A percentile compares a stretch with the other conserved stretches of the same genome.
These are phyloP conservation scores for Globisporangium recalcitrans DNA, from an alignment of 352 stramenopile species.

Conservation along the genomic window DNA sequence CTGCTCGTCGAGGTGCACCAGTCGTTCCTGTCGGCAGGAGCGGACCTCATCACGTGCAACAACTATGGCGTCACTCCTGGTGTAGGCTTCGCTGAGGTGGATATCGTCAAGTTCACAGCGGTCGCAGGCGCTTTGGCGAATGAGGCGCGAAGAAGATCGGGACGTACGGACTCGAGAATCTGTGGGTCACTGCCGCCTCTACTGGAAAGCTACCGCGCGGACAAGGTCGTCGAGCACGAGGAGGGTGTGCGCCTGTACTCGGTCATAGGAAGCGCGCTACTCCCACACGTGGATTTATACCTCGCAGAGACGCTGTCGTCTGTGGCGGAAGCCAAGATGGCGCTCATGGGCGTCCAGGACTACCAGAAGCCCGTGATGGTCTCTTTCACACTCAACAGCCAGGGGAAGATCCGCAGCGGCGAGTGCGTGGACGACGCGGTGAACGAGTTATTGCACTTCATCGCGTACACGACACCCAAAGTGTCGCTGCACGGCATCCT, in stretches of 20 bases:
- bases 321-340: constrained; percentile 80
- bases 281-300: constrained; percentile 69
- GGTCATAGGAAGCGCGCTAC: constrained; percentile 56
- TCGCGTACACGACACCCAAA: constrained; percentile 9
- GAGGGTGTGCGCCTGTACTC: constrained; percentile 73
- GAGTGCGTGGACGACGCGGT: constrained; percentile 48
- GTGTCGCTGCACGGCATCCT: constrained; percentile 57
- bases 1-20: constrained; percentile 73
- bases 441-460: constrained; percentile 32
- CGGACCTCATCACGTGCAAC: constrained; percentile 87
- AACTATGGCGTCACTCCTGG: constrained; percentile 88
- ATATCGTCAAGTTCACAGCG: constrained; percentile 51
- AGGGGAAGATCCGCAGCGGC: constrained; percentile 70
- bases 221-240: constrained; percentile 63
- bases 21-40: constrained; percentile 75
- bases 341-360: constrained; percentile 55
- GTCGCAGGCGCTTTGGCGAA: constrained; percentile 57
- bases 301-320: constrained; percentile 88
- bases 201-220: constrained; percentile 84
- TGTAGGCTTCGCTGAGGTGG: constrained; percentile 69
- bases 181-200: constrained; percentile 86
- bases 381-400: constrained; percentile 74
- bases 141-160: constrained; percentile 23
- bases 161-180: constrained; percentile 28
- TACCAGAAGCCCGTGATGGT: constrained; percentile 52